Base-by-base conservation (phyloP, 768 basidiomycete species). In the Boletus bicolor region DNA sequence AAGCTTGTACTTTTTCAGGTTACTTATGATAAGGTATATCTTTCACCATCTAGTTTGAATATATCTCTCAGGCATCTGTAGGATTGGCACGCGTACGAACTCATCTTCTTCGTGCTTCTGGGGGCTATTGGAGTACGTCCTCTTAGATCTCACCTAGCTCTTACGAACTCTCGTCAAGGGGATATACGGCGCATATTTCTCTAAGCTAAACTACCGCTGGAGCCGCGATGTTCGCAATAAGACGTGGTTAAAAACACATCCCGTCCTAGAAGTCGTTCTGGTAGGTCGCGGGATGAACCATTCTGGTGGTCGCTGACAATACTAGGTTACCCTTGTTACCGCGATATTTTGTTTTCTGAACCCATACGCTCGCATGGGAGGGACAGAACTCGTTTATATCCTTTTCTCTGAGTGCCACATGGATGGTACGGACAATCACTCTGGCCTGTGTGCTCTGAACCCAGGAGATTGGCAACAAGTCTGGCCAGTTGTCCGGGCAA, bases 11-110 rank as follows among this genome's bases (percentile, higher is more conserved):
- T 97, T 42, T 94, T 94, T 71, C 90, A 92, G 64, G 92, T 95
- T 41, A 90, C 87, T 0, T 97, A 95, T 64, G 87, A 89, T 67
- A 90, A 83, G 77, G 91, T 87, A 58, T 52, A 10, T 64, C 28
- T 17, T 26, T 37, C 15, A 21, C 6, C 5, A 7, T 26, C 24
- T 34, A 21, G 8, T 53, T 46, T 17, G 17, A 41, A 15, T 28
- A 28, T 17, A 28, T 35, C 35, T 28, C 64, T 55, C 15, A 62
- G 17, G 8, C 56, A 55, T 9, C n/a, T 14, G 17, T 66, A 94
- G 85, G 93, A 97, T 65, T 98, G 95, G 89, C 92, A 97, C 69
- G 87, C 86, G 19, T 88, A 87, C 65, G 95, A 98, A 69, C 79
- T 98, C 14, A 55, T 89, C 7, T 87, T 89, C 24, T 99, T 98